Percentiles rank a stretch among this genome's conserved stretches.
phyloP scores from a whole-genome alignment of 495 filamentous ascomycete genomes.

The Podospora fimiseda region DNA sequence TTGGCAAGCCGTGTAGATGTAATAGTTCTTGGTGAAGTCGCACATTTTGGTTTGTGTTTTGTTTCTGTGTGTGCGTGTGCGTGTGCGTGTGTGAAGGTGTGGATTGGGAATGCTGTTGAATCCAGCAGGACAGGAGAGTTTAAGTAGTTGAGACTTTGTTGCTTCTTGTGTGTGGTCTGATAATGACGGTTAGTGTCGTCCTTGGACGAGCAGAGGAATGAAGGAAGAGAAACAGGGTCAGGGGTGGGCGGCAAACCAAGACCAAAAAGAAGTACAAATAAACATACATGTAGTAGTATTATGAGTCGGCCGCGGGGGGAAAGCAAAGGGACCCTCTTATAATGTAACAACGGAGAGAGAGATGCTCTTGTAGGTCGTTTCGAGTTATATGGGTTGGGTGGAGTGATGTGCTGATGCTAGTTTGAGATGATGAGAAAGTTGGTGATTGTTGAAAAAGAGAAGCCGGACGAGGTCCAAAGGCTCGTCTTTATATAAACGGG shows the following conservation, averaged over 20 bases:
- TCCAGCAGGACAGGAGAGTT: background rate
- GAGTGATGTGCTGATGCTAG: no score
- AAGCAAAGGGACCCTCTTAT: slow-evolving; percentile 8
- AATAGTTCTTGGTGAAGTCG: slow-evolving; percentile 70
- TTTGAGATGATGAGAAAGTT: background rate
- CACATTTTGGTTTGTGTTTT: slow-evolving; percentile 51
- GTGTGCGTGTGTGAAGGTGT: background rate
- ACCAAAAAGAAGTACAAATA: slow-evolving; percentile 1
- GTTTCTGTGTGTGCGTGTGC: background rate
- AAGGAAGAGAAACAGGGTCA: background rate
- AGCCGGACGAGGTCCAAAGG: background rate
- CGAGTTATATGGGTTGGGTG: background rate
- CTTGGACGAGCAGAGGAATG: background rate
- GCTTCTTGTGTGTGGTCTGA: background rate
- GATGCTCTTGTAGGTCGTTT: slow-evolving; percentile 6
- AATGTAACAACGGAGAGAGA: slow-evolving; percentile 17
- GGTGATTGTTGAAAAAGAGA: slow-evolving; percentile 1
- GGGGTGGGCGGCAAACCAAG: background rate
- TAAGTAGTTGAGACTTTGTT: background rate
- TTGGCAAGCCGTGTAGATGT: slow-evolving; percentile 65
- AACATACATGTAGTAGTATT: slow-evolving; percentile 9
- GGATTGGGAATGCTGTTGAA: background rate
- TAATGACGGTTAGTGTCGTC: background rate
- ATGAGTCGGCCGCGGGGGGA: background rate
- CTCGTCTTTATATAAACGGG: slow-evolving; percentile 18